Base-by-base conservation (phyloP, 768 basidiomycete genomes). In the Amanita phalloides region DNA sequence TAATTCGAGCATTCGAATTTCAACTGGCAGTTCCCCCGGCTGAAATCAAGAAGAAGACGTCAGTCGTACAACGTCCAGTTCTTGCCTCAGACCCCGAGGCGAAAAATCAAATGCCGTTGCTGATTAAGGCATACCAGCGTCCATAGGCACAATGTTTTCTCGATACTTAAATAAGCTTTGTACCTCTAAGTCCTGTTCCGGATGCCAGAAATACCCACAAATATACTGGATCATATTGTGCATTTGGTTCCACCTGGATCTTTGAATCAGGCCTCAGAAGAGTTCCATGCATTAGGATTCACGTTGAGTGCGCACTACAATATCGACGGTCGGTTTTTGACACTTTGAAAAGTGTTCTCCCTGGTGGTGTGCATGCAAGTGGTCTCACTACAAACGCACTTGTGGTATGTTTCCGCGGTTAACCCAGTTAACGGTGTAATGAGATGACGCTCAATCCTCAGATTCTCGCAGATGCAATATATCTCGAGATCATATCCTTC, bases 401-500 rank as follows among this genome's bases (percentile, higher is more conserved):
- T 35, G 74, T 86, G 42, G 81, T 82, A 64, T 44, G 70, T 25
- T 13, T 61, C 13, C 4, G 10, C 23, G 14, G 20, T 21, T 52
- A 10, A 17, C 42, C 38, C 3, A 25, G 39, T 36, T 25, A 48
- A 35, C 33, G 17, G 32, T 11, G 41, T 30, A 10, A 7, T 1
- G 20, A 39, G 26, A 53, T 39, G 48, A 38, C 26, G 28, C 36
- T 35, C 26, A 2, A 30, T 48, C 17, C 36, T 49, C 55, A 81
- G 79, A 61, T 81, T 39, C 63, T 86, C 21, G 62, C 63, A 26
- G 82, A 84, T 53, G 76, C 77, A 11, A 68, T 68, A 13, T 88
- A 87, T 61, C 68, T 88, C 43, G 86, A 88, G 60, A 74, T 88
- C 30, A 76, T 88, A 57, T 73, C 76, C 14, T 88, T 87, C 67